phyloP scores from a whole-genome alignment of 441 rosid genomes.

The Bocquillonia castaneifolia region DNA sequence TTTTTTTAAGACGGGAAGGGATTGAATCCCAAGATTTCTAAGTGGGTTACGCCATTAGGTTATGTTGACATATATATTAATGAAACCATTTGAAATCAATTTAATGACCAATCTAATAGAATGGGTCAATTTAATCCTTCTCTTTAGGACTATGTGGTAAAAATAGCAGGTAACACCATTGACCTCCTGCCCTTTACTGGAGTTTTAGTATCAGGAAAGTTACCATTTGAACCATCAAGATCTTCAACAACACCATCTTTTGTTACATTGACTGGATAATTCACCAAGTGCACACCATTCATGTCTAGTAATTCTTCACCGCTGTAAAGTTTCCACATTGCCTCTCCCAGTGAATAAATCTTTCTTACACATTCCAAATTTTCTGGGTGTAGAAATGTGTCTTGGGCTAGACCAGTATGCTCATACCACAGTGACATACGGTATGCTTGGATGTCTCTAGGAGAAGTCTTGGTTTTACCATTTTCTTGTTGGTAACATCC shows the following conservation, averaged over 20 bases:
- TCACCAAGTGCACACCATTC: conserved; percentile 66
- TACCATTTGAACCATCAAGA: conserved; percentile 30
- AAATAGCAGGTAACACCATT: conserved; percentile 54
- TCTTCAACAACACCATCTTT: conserved; percentile 54
- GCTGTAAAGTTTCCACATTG: conserved; percentile 66
- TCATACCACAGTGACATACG: conserved; percentile 71
- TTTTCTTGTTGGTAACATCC: conserved; percentile 59
- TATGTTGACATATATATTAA: no score
- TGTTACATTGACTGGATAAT: conserved; percentile 53
- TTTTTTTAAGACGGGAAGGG: no score
- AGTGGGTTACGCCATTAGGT: no score
- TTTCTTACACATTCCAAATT: conserved; percentile 50
- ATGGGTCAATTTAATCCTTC: no score
- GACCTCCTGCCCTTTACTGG: conserved; percentile 69
- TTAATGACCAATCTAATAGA: no score
- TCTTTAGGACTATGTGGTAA: conserved; percentile 47
- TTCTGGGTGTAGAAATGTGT: conserved; percentile 41
- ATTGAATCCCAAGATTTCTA: no score
- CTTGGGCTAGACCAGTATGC: conserved; percentile 48
- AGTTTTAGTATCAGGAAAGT: conserved; percentile 72
- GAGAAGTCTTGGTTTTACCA: not conserved
- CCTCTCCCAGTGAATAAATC: conserved; percentile 47
- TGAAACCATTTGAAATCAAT: no score
- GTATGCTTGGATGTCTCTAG: conserved; percentile 41
- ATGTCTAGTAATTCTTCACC: conserved; percentile 61